A percentile compares a stretch with the other conserved stretches of the same genome.
Conservation (phyloP, 257 asterid genomes). For the Thymus quinquecostatus region DNA sequence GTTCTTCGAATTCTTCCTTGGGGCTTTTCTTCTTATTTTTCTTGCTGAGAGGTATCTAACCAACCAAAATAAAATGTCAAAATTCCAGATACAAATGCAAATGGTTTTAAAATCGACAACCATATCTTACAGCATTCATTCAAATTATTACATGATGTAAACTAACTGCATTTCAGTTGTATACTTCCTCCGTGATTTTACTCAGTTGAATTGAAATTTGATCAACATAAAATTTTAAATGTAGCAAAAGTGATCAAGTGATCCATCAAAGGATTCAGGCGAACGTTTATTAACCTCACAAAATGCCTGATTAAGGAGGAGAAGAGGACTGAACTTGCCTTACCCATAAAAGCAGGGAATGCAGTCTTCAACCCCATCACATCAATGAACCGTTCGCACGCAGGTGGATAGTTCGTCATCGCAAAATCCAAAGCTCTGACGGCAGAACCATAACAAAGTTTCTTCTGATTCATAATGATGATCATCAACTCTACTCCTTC, state of each 20-base stretch:
- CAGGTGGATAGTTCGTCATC: constrained; percentile 94
- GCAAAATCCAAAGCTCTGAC: constrained; percentile 89
- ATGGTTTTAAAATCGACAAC: constrained; percentile 3
- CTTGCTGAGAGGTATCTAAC: constrained; percentile 89
- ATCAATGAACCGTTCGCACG: constrained; percentile 96
- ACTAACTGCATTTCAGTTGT: not conserved
- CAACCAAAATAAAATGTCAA: constrained; percentile 25
- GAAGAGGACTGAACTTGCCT: constrained; percentile 86
- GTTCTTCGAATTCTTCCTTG: constrained; percentile 93
- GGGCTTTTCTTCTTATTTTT: constrained; percentile 76
- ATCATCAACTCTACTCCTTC: constrained; percentile 99
- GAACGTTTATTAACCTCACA: not conserved
- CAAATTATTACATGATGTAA: not conserved
- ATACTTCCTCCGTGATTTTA: constrained; percentile 9
- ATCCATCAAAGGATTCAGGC: constrained; percentile 16
- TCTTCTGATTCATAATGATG: constrained; percentile 97
- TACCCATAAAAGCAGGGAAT: constrained; percentile 99
- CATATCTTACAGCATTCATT: constrained; percentile 4
- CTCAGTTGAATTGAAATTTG: constrained; percentile 5
- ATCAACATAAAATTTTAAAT: not conserved
- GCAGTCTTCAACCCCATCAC: constrained; percentile 98
- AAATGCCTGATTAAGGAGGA: constrained; percentile 14
- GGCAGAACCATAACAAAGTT: constrained; percentile 90
- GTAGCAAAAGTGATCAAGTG: too few species aligned
- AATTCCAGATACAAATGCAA: constrained; percentile 9